Base-by-base conservation (phyloP, 345 rosid species). In the Triadica sebifera region DNA sequence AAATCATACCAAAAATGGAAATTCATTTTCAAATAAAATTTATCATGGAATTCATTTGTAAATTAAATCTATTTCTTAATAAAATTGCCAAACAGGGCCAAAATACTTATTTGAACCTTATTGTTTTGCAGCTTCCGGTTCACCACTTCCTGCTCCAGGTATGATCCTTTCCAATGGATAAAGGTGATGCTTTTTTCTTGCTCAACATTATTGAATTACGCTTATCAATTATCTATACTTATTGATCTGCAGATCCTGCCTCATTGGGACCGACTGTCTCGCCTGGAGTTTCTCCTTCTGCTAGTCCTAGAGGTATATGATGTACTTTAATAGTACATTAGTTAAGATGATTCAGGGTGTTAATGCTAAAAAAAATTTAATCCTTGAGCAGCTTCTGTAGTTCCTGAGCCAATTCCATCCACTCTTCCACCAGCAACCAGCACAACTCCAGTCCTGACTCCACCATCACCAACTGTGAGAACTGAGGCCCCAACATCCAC, bases 111-210 rank as follows among this genome's bases (percentile, higher is more conserved):
- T 5, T 64, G 9, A 20, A 47, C 47, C n/a, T 62, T 66, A 16
- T 25, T 74, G 65, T 49, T 71, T 77, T 78, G 83, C 88, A 84
- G 87, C 89, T 58, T 38, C 87, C 56, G 84, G 75, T 25, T 59
- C 87, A 12, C 94, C 98, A 58, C 20, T 87, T 85, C 89, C 97
- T 70, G 86, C 96, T 77, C 96, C 96, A 80, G 98, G 98, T 89
- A 82, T 24, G 25, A 17, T 10, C 10, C 34, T 29, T 29, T 29
- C 34, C 34, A 29, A 29, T 29, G 34, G 34, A 29, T 29, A 29
- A 10, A 4, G 55, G 8, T 22, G 20, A 9, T 24, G n/a, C 4
- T 12, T 37, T 52, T 6, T 34, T 50, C 7, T 6, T 20, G 6
- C 6, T 49, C 45, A 29, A 50, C 7, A 0, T 12, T 24, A 12